Evolutionary conservation across 1,284 basidiomycete genomes (phyloP), one percentile per base, ranked within the genome.

Genomic region (Dichomitus squalens): DNA sequence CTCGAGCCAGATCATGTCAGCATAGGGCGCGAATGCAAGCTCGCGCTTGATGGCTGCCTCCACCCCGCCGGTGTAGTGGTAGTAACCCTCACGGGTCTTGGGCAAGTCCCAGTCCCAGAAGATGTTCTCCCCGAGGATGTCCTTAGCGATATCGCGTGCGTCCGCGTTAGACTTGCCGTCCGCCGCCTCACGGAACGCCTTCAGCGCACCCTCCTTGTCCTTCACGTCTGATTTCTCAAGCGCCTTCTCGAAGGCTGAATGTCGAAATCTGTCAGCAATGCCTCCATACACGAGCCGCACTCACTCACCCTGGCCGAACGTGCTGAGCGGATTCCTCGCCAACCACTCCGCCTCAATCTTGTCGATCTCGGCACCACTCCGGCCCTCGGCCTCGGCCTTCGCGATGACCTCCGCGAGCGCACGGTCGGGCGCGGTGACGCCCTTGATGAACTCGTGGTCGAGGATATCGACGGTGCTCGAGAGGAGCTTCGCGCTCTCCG

Each of bases 51-150:
- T 85, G n/a, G 93, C 93, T 5, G 91, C 83, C 64, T 87, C 85
- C 48, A 93, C 76, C 35, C 95, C 94, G n/a, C 92, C 87, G 23
- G 86, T 86, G 71, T 88, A 93, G 73, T 93, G 93, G 71, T 95
- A 94, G 75, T 95, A 96, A 14, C 95, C 95, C 75, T 97, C 95
- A 43, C 89, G 84, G 2, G 95, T 97, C 38, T 95, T 85, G 7
- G 95, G 93, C 51, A 88, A 92, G 72, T 96, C 93, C 83, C 92
- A 95, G 72, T 93, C 86, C 94, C 95, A 97, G 70, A 81, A 86
- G 14, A 96, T 81, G 54, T 70, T 74, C 49, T 83, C 77, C 39
- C 90, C 90, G 40, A 93, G 75, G 40, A 95, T 83, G 48, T 90
- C 86, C 49, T 79, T 79, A 14, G 93, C 94, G 56, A 92, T 79